These are phyloP conservation scores for Scortechinia acanthostroma DNA, from an alignment of 2,329 filamentous ascomycete species.

Conservation along the genomic window DNA sequence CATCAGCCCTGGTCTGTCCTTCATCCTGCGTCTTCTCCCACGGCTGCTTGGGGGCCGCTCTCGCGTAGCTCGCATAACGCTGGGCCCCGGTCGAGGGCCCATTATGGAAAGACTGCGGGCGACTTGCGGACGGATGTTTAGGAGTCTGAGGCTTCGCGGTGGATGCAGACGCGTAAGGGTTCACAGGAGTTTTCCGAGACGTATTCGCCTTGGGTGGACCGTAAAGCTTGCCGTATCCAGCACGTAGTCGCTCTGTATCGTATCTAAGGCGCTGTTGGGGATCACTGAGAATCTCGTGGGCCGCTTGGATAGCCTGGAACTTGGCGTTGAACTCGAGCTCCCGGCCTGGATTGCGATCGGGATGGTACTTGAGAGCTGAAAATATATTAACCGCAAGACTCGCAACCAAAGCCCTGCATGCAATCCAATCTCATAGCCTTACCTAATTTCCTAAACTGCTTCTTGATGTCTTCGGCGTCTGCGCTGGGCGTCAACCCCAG, in stretches of 20 bases:
- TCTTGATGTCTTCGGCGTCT: slow-evolving; percentile 58
- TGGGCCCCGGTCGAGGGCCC: slow-evolving; percentile 22
- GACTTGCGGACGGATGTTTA: neutral
- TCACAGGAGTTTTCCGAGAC: neutral
- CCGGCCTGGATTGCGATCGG: slow-evolving; percentile 63
- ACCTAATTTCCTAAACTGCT: slow-evolving; percentile 63
- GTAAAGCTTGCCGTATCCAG: neutral
- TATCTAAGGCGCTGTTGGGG: slow-evolving; percentile 16
- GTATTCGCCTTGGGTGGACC: neutral
- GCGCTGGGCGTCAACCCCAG: slow-evolving; percentile 52
- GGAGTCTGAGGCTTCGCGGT: neutral
- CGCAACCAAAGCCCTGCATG: neutral
- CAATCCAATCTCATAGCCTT: slow-evolving; percentile 9
- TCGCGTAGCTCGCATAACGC: slow-evolving; percentile 27
- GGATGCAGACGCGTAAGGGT: neutral
- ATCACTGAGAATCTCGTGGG: slow-evolving; percentile 56
- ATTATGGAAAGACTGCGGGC: neutral
- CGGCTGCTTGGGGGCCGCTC: slow-evolving; percentile 22
- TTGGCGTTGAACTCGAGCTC: slow-evolving; percentile 60
- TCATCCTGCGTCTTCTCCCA: slow-evolving; percentile 27
- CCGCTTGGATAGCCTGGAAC: slow-evolving; percentile 66
- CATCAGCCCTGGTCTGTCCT: slow-evolving; percentile 28
- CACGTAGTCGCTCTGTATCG: slow-evolving; percentile 13
- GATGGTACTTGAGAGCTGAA: slow-evolving; percentile 59
- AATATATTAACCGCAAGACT: slow-evolving; percentile 7